Percentiles rank a stretch among this genome's conserved stretches.
Conservation (phyloP, 2,329 filamentous ascomycete species). For the Xylariaceae sp. region DNA sequence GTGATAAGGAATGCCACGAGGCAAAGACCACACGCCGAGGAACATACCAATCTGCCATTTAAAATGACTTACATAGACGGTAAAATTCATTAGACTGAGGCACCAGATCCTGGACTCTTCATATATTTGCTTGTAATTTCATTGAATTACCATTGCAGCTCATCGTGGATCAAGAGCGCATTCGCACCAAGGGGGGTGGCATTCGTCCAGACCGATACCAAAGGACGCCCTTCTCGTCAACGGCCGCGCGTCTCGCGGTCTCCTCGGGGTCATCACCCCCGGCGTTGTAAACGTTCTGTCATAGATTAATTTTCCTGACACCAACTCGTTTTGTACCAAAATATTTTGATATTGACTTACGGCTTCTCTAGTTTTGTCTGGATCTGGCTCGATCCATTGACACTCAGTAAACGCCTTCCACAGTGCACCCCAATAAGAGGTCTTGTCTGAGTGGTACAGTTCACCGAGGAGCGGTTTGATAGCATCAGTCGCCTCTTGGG, state of each 20-base stretch:
- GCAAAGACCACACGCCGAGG: too few species aligned
- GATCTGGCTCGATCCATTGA: constrained; percentile 54
- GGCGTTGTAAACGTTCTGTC: constrained; percentile 8
- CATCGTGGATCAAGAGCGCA: too few species aligned
- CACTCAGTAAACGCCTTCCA: constrained; percentile 54
- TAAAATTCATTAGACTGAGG: too few species aligned
- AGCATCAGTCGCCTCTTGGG: constrained; percentile 62
- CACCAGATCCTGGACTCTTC: too few species aligned
- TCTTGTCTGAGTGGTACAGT: constrained; percentile 55
- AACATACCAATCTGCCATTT: too few species aligned
- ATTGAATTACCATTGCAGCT: too few species aligned
- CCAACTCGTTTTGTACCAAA: neutral
- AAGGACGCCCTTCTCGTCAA: constrained; percentile 22
- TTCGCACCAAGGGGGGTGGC: constrained; percentile 12
- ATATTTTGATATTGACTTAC: constrained; percentile 14
- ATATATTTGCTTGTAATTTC: too few species aligned
- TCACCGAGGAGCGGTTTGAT: constrained; percentile 62
- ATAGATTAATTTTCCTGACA: neutral
- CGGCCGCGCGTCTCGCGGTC: neutral
- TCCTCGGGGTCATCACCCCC: neutral
- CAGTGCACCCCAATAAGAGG: constrained; percentile 52
- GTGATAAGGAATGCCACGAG: too few species aligned
- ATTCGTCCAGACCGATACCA: constrained; percentile 23
- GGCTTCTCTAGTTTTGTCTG: constrained; percentile 28
- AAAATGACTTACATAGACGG: too few species aligned